Conservation (phyloP, 495 filamentous ascomycete species). For the Penicillium herquei region DNA sequence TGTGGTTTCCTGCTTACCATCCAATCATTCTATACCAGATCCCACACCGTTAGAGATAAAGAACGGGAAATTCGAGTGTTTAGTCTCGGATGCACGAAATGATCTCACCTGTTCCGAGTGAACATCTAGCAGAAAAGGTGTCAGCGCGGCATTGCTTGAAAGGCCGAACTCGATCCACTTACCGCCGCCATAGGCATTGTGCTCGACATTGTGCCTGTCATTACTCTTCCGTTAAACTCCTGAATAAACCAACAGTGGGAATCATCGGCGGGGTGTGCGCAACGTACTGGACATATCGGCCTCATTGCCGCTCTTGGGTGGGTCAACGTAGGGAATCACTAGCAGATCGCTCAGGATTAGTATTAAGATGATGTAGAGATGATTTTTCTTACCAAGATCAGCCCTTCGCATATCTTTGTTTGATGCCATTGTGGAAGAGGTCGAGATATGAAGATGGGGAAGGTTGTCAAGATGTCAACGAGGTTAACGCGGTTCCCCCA, state of each 20-base stretch:
- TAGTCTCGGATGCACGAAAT: background rate
- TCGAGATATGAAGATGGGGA: background rate
- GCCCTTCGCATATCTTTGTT: constrained; percentile 85
- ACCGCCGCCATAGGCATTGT: constrained; percentile 91
- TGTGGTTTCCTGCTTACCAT: constrained; percentile 55
- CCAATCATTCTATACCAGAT: constrained; percentile 59
- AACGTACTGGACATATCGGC: constrained; percentile 53
- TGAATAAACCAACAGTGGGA: background rate
- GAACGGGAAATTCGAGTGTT: background rate
- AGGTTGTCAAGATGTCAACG: constrained; percentile 6
- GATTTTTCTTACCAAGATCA: constrained; percentile 70
- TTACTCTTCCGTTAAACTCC: constrained; percentile 6
- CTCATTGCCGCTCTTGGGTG: constrained; percentile 53
- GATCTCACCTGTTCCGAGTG: constrained; percentile 75
- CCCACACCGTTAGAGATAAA: background rate
- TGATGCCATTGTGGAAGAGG: constrained; percentile 54
- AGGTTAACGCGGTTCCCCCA: constrained; percentile 14
- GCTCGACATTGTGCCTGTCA: constrained; percentile 67
- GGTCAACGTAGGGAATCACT: constrained; percentile 65
- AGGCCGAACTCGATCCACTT: constrained; percentile 28
- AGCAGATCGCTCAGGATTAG: constrained; percentile 15
- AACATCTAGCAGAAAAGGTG: constrained; percentile 61
- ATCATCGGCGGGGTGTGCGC: background rate
- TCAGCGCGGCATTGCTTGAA: constrained; percentile 16
- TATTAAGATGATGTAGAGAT: background rate